These are phyloP conservation scores for Penicillium glabrum DNA, from an alignment of 2,329 filamentous ascomycete genomes.

Conservation along the genomic window DNA sequence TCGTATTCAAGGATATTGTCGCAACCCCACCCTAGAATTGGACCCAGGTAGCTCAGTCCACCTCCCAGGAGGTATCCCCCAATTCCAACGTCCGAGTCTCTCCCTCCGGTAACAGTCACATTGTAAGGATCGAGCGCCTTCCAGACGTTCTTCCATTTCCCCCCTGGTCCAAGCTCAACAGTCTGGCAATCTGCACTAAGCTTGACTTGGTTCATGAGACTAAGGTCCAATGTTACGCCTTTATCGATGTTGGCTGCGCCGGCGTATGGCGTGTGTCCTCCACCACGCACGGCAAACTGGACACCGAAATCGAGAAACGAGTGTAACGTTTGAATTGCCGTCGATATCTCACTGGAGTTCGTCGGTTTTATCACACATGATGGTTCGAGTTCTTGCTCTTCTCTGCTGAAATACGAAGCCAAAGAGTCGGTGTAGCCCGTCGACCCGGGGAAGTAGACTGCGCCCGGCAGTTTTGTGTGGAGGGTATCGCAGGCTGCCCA, in stretches of 20 bases:
- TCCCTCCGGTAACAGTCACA: slow-evolving; percentile 21
- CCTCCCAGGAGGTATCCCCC: slow-evolving; percentile 25
- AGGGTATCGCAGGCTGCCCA: background rate
- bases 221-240: slow-evolving; percentile 47
- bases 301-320: background rate
- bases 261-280: slow-evolving; percentile 41
- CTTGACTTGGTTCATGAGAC: slow-evolving; percentile 19
- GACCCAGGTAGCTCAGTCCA: background rate
- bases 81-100: slow-evolving; percentile 21
- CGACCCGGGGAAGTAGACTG: background rate
- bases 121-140: slow-evolving; percentile 7
- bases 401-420: background rate
- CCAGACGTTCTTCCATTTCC: slow-evolving; percentile 22
- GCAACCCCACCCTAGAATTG: slow-evolving; percentile 22
- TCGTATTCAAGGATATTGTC: slow-evolving; percentile 31
- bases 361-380: background rate
- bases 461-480: background rate
- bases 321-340: background rate
- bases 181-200: slow-evolving; percentile 11
- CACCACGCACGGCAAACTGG: slow-evolving; percentile 39
- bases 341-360: background rate
- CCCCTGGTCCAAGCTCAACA: slow-evolving; percentile 18
- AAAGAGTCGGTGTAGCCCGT: background rate
- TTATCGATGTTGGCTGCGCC: slow-evolving; percentile 43
- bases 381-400: background rate